Evolutionary conservation across 108 stramenopile genomes (phyloP).

Genomic region (Skeletonema potamos): DNA sequence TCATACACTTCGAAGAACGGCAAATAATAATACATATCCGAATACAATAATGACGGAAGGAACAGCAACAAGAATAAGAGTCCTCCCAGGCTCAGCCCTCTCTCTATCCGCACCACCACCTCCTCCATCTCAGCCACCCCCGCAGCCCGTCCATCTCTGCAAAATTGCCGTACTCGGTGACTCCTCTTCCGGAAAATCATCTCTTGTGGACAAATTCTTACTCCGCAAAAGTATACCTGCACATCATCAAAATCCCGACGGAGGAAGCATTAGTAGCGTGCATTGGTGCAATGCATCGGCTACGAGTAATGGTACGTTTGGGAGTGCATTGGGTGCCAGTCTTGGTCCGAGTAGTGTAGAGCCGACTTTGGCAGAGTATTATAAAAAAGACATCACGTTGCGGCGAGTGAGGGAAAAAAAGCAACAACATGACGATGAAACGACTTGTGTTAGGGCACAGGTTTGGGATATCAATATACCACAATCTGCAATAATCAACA

Average conservation of each 20-base stretch:
- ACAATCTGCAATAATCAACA: neutral
- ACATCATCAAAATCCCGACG: neutral
- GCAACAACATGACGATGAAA: neutral
- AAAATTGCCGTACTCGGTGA: conserved; percentile 27
- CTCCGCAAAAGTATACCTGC: neutral
- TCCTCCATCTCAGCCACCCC: conserved; percentile 16
- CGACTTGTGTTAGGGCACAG: conserved; percentile 19
- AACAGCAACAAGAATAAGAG: conserved; percentile 6
- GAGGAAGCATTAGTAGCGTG: neutral
- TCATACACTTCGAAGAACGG: too few relatives aligned
- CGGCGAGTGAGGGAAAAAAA: neutral
- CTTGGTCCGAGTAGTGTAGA: neutral
- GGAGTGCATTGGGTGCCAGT: neutral
- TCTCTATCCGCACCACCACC: conserved; percentile 7
- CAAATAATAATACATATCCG: too few relatives aligned
- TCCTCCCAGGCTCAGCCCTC: conserved; percentile 5
- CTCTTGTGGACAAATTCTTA: conserved; percentile 19
- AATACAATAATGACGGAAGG: neutral
- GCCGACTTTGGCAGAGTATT: conserved; percentile 24
- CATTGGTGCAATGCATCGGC: neutral
- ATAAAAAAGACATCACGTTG: conserved; percentile 23
- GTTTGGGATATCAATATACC: conserved; percentile 31
- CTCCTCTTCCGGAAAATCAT: conserved; percentile 14
- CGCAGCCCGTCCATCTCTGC: conserved; percentile 15
- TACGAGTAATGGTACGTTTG: neutral